Evolutionary conservation across 495 filamentous ascomycete species (phyloP), one percentile per base, ranked within the genome.

Genomic region (Sordaria brevicollis): DNA sequence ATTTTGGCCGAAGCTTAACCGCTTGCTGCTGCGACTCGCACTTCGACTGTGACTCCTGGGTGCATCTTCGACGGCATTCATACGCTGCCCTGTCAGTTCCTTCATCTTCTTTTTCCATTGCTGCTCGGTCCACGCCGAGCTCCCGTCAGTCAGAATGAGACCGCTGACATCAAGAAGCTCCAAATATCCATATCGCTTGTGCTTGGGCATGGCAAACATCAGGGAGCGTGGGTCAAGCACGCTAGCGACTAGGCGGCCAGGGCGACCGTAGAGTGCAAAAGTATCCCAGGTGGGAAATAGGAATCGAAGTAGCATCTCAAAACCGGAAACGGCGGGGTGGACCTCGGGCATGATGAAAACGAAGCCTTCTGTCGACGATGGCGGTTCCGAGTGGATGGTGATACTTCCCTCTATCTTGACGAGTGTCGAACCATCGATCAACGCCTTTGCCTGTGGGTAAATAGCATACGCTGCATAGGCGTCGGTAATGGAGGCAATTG

Each of bases 321-420:
- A 97, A 2, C 96, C 96, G 69, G 89, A 89, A 13, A 99, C 92
- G 2, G 92, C 93, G 35, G 94, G 90, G 77, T 93, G 94, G 3
- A 88, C 87, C 78, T 99, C 95, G 2, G 95, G 96, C 96, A 98
- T 97, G 72, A 97, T 89, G 76, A 98, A 99, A 4, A 99, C 92
- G 74, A 96, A 96, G 2, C 96, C 95, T 76, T 98, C 96, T 8
- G 88, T 89, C 8, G 88, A 87, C 5, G 90, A 86, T 36, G 91
- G 86, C 5, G 89, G 88, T 10, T 87, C 85, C 1, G 89, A 88
- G 78, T 97, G 92, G 35, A 97, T 91, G 1, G 89, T 95, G 67
- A 98, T 92, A 65, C 86, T 88, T 3, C 95, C 95, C 80, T 99
- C 95, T 29, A 99, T 84, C 78, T 99, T 99, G 67, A 99, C 85